Percentiles rank a stretch among this genome's conserved stretches.
phyloP scores from a whole-genome alignment of 108 stramenopile species.

The Fragilariopsis cylindrus region DNA sequence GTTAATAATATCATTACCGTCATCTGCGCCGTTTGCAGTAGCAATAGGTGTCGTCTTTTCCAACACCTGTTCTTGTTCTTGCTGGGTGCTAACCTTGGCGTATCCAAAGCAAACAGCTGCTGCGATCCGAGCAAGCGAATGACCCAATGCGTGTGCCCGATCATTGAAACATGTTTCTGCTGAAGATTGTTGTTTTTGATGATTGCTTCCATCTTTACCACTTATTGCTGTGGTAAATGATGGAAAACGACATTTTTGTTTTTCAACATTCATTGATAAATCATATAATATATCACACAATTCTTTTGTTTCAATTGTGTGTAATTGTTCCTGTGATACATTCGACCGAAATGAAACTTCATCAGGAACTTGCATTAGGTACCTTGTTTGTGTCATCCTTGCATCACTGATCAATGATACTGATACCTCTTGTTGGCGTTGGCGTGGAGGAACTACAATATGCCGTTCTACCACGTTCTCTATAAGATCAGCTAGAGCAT shows the following conservation, averaged over 20 bases:
- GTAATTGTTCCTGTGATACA: slow-evolving; percentile 39
- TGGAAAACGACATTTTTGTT: slow-evolving; percentile 78
- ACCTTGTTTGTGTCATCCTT: slow-evolving; percentile 48
- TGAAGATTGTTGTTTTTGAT: background rate
- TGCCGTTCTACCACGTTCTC: slow-evolving; percentile 49
- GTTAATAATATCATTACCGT: too few relatives aligned
- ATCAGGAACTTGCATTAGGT: slow-evolving; percentile 47
- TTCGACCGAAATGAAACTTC: slow-evolving; percentile 41
- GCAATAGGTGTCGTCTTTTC: background rate
- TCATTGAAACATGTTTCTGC: background rate
- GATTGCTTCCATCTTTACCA: background rate
- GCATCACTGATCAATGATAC: slow-evolving; percentile 18
- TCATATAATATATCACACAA: slow-evolving; percentile 56
- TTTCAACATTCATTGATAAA: slow-evolving; percentile 60
- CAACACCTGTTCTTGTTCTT: slow-evolving; percentile 6
- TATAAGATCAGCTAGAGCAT: slow-evolving; percentile 71
- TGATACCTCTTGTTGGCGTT: slow-evolving; percentile 22
- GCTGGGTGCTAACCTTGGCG: slow-evolving; percentile 18
- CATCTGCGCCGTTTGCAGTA: background rate
- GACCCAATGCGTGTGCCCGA: slow-evolving; percentile 33
- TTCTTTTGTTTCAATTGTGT: slow-evolving; percentile 54
- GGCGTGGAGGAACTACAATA: slow-evolving; percentile 21
- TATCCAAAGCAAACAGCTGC: slow-evolving; percentile 32
- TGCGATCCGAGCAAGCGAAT: slow-evolving; percentile 52
- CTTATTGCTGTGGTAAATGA: slow-evolving; percentile 30